Conservation (phyloP, 2,329 filamentous ascomycete genomes). For the Apiospora pterosperma region DNA sequence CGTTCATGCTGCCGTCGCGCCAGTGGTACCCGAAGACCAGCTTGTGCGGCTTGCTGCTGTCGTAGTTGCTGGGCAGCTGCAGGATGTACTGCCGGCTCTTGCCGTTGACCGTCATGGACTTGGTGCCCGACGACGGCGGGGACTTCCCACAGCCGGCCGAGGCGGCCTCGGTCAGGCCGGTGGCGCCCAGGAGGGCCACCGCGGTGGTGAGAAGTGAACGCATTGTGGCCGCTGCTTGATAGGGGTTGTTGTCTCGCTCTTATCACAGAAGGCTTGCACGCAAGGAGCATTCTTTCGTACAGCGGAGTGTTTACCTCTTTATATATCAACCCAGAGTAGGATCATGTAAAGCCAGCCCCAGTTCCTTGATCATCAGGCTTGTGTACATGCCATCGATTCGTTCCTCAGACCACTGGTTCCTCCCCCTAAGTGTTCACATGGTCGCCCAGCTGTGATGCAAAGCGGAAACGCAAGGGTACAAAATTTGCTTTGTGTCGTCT, state of each 20-base stretch:
- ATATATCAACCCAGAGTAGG: background rate
- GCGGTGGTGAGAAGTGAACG: background rate
- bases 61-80: slow-evolving; percentile 35
- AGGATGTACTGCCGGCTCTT: slow-evolving; percentile 36
- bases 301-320: background rate
- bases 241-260: background rate
- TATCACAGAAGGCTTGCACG: background rate
- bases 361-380: background rate
- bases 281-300: background rate
- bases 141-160: slow-evolving; percentile 32
- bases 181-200: background rate
- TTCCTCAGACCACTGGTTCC: background rate
- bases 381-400: background rate
- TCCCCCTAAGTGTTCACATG: background rate
- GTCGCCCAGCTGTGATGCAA: background rate
- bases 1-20: slow-evolving; percentile 34
- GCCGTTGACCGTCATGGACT: slow-evolving; percentile 33
- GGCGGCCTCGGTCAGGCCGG: background rate
- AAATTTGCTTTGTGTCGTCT: background rate
- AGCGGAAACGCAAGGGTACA: background rate
- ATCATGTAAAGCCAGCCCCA: background rate
- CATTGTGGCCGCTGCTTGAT: background rate
- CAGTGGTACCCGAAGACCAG: slow-evolving; percentile 41
- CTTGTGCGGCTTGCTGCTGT: slow-evolving; percentile 33
- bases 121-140: slow-evolving; percentile 24